Percentiles rank a stretch among this genome's conserved stretches.
These are phyloP conservation scores for Carnegiea gigantea DNA, from an alignment of 179 eudicot species.

Conservation along the genomic window DNA sequence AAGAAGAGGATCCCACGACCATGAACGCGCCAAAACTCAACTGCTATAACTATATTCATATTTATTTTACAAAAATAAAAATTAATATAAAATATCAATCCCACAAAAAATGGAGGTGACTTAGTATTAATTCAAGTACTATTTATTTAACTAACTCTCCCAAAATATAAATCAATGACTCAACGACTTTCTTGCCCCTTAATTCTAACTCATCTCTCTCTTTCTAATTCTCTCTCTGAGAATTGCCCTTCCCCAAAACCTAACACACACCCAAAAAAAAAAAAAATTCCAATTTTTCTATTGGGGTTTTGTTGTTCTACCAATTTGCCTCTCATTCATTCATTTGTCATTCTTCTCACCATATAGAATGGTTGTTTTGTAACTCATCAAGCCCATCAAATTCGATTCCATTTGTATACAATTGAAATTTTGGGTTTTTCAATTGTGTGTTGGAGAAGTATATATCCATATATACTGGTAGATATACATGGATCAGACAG, in stretches of 20 bases:
- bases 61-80: not conserved
- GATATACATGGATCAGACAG: constrained; percentile 49
- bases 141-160: not conserved
- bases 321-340: no score
- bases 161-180: constrained; percentile 14
- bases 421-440: not conserved
- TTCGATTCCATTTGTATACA: not conserved
- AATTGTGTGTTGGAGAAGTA: not conserved
- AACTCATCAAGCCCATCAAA: not conserved
- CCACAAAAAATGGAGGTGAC: not conserved
- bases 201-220: not conserved
- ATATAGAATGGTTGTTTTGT: no score
- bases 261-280: not conserved
- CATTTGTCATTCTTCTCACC: not conserved
- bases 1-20: not conserved
- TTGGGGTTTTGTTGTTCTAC: not conserved
- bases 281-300: not conserved
- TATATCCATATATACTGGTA: not conserved
- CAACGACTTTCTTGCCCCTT: constrained; percentile 22
- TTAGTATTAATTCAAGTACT: not conserved
- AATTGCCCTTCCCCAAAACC: not conserved
- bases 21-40: not conserved
- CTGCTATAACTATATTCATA: not conserved
- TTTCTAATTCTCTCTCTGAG: not conserved
- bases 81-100: not conserved